Percentiles rank a stretch among this genome's conserved stretches.
These are phyloP conservation scores for Leccinum fuscescens DNA, from an alignment of 1,284 basidiomycete genomes.

Conservation along the genomic window DNA sequence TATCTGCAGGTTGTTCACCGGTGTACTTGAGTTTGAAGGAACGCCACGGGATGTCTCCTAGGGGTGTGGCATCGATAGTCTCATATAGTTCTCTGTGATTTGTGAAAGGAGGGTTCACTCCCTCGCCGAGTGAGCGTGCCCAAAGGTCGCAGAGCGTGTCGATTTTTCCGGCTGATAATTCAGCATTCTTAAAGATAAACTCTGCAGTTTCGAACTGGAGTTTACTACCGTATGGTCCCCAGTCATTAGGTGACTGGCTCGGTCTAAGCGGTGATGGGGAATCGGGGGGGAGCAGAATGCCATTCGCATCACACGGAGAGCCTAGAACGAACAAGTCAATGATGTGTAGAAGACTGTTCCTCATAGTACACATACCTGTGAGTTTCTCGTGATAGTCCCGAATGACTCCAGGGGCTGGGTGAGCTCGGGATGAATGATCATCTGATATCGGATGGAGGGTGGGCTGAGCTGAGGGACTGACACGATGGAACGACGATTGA, in stretches of 20 bases:
- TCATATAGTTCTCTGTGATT: constrained; percentile 9
- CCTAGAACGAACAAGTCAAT: not conserved
- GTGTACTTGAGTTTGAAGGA: not conserved
- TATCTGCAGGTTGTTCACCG: not conserved
- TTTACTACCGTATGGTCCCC: not conserved
- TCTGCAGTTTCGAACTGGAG: not conserved
- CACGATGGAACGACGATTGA: not conserved
- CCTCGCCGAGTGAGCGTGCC: not conserved
- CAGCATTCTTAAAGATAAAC: not conserved
- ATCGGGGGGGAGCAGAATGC: not conserved
- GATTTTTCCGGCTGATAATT: not conserved
- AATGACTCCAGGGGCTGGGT: not conserved
- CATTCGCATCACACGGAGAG: not conserved
- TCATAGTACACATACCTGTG: not conserved
- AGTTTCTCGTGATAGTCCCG: constrained; percentile 1
- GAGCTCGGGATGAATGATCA: not conserved
- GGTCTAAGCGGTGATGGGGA: not conserved
- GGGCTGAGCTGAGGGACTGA: not conserved
- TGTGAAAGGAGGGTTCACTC: not conserved
- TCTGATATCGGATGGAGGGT: not conserved
- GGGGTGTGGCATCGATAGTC: constrained; percentile 14
- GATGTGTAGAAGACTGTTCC: not conserved
- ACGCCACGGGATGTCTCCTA: constrained; percentile 1
- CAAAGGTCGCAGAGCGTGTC: constrained; percentile 2
- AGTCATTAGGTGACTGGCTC: not conserved